A percentile compares a stretch with the other conserved stretches of the same genome.
Evolutionary conservation across 768 basidiomycete species (phyloP).

Genomic region (Boletales sp.): DNA sequence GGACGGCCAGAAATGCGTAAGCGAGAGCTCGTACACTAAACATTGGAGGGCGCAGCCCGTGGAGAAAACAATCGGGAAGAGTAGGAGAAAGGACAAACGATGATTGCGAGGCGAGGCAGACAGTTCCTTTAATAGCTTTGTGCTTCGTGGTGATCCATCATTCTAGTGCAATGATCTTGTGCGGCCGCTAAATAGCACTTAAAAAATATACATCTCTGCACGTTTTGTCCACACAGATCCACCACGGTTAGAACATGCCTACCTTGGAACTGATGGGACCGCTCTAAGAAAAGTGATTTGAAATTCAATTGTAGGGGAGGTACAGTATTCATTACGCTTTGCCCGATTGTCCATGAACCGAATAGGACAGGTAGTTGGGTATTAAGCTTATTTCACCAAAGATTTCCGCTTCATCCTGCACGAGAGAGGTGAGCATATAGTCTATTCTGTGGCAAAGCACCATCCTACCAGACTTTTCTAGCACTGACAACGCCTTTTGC

Average conservation of each 20-base stretch:
- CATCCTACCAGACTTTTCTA: constrained; percentile 38
- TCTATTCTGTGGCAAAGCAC: neutral
- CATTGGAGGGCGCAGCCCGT: constrained; percentile 8
- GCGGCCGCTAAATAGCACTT: no score
- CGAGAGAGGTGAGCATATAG: neutral
- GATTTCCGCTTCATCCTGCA: constrained; percentile 20
- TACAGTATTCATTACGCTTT: constrained; percentile 33
- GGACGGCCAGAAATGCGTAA: neutral
- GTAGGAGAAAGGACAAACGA: neutral
- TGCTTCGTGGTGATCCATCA: no score
- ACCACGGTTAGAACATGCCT: neutral
- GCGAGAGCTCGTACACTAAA: neutral
- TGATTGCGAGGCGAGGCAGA: no score
- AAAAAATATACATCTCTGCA: no score
- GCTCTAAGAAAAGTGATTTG: constrained; percentile 3
- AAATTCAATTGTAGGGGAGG: constrained; percentile 25
- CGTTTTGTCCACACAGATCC: neutral
- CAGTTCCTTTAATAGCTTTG: no score
- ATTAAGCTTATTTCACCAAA: constrained; percentile 26
- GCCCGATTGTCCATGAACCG: constrained; percentile 14
- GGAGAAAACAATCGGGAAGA: neutral
- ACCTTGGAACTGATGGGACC: neutral
- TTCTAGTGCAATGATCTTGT: no score
- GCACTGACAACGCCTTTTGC: constrained; percentile 45
- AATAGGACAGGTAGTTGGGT: constrained; percentile 26